Evolutionary conservation across 176 grass and related monocot species (phyloP).

Genomic region (Juncus inflexus): DNA sequence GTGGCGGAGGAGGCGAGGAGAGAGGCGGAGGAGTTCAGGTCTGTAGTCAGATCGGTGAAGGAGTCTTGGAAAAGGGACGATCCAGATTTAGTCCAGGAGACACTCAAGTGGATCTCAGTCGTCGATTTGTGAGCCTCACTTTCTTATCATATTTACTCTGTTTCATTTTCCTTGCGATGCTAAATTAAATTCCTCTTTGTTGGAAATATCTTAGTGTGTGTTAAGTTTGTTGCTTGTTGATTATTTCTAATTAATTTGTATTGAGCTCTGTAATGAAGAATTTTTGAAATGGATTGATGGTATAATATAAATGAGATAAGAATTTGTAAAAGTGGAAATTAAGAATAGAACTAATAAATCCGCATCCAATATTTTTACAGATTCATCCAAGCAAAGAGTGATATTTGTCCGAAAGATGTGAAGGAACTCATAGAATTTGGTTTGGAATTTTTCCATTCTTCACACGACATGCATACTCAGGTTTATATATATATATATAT

Average conservation of each 20-base stretch:
- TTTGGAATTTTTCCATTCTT: constrained; percentile 67
- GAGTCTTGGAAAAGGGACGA: constrained; percentile 48
- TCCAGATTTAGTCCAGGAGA: constrained; percentile 63
- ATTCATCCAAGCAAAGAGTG: constrained; percentile 91
- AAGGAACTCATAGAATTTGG: constrained; percentile 74
- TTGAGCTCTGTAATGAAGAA: neutral
- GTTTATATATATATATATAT: constrained; percentile 33
- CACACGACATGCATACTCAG: constrained; percentile 74
- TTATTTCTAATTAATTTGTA: constrained; percentile 15
- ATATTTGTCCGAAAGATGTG: constrained; percentile 61
- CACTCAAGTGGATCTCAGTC: constrained; percentile 92
- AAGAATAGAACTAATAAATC: neutral
- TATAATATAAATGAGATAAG: no score
- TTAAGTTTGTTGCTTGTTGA: neutral
- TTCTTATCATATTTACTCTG: neutral
- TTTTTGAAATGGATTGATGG: neutral
- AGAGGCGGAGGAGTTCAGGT: constrained; percentile 63
- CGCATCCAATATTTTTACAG: constrained; percentile 32
- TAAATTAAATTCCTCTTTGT: constrained; percentile 21
- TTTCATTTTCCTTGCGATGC: neutral
- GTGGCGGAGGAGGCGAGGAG: constrained; percentile 48
- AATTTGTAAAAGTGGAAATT: no score
- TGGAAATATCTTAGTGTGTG: neutral
- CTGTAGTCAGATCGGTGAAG: constrained; percentile 48
- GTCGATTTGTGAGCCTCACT: constrained; percentile 57